Percentiles rank a stretch among this genome's conserved stretches.
These are phyloP conservation scores for Neurospora sp. DNA, from an alignment of 495 filamentous ascomycete genomes.

Conservation along the genomic window DNA sequence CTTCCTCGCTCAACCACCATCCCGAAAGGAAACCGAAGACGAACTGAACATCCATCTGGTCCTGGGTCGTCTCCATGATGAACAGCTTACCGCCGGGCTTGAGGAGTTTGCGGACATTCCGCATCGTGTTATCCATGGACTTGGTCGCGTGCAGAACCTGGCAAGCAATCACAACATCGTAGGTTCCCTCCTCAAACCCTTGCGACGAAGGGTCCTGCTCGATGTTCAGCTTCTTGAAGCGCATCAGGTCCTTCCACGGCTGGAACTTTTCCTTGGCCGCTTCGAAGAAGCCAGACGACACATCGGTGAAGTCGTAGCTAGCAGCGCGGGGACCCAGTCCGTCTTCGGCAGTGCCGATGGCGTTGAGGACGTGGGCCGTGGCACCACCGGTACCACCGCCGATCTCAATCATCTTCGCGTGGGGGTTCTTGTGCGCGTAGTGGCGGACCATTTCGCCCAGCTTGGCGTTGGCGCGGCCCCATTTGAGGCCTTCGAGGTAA, in stretches of 20 bases:
- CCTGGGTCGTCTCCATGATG: conserved; percentile 27
- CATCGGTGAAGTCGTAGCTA: conserved; percentile 44
- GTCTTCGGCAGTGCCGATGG: conserved; percentile 14
- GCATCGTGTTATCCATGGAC: conserved; percentile 36
- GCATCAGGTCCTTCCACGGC: conserved; percentile 21
- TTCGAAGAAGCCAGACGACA: conserved; percentile 43
- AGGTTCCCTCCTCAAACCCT: conserved; percentile 35
- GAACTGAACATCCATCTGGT: conserved; percentile 19
- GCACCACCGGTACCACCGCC: conserved; percentile 44
- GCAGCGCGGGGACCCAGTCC: conserved; percentile 4
- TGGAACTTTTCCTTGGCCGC: conserved; percentile 36
- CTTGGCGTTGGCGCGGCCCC: conserved; percentile 17
- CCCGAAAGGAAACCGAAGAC: conserved; percentile 24
- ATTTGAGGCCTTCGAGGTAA: conserved; percentile 23
- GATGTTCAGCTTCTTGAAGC: conserved; percentile 35
- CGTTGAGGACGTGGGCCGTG: conserved; percentile 28
- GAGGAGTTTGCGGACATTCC: conserved; percentile 30
- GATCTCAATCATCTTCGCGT: conserved; percentile 38
- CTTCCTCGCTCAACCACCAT: conserved; percentile 26
- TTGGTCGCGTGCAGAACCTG: conserved; percentile 45
- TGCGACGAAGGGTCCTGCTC: conserved; percentile 33
- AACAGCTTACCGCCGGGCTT: conserved; percentile 32
- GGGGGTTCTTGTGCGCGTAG: conserved; percentile 31
- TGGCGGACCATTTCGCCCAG: conserved; percentile 19
- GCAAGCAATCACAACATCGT: conserved; percentile 43